Base-by-base conservation (phyloP, 108 stramenopile species). In the Cyclostephanos tholiformis region DNA sequence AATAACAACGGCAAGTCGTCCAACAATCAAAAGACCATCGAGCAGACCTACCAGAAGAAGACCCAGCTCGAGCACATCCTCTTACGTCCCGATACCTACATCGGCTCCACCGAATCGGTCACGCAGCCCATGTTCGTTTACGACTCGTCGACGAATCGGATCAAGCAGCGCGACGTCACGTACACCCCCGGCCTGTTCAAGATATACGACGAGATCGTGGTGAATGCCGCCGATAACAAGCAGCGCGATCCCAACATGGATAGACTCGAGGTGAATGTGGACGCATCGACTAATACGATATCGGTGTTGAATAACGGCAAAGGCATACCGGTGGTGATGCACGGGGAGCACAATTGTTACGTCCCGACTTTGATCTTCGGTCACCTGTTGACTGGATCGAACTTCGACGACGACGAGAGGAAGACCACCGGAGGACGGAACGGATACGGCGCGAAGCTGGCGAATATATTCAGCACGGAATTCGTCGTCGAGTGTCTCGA, bases 191-290 rank as follows among this genome's bases (percentile, higher is more conserved):
- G 97, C 63, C 86, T 99, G 29, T 99, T 82, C 96, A 99, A 99
- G 74, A 99, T 99, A 65, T 99, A 98, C 74, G 99, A 99, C 75
- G 99, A 99, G 86, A 99, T 99, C 75, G 82, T 99, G 29, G 98
- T 99, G 43, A 99, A 99, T 80, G 99, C 99, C 26, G 93, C 97
- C 0, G 99, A 99, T 82, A 99, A 99, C 89, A 99, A 99, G 84
- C 98, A 99, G 85, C 96, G 99, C 25, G 97, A 99, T 88, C 83
- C 92, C 27, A 80, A 89, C 19, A 99, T 99, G 98, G 89, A 95
- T 82, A 84, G 83, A 74, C 86, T 99, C 46, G 97, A 98, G 48
- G 91, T 99, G 38, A 72, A 48, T 8, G 86, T 98, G 56, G 85
- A 97, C 69, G 69, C 72, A 0, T 88, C 66, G 23, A 64, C 57